A percentile compares a stretch with the other conserved stretches of the same genome.
phyloP scores from a whole-genome alignment of 2,329 filamentous ascomycete genomes.

The Fusarium illudens region DNA sequence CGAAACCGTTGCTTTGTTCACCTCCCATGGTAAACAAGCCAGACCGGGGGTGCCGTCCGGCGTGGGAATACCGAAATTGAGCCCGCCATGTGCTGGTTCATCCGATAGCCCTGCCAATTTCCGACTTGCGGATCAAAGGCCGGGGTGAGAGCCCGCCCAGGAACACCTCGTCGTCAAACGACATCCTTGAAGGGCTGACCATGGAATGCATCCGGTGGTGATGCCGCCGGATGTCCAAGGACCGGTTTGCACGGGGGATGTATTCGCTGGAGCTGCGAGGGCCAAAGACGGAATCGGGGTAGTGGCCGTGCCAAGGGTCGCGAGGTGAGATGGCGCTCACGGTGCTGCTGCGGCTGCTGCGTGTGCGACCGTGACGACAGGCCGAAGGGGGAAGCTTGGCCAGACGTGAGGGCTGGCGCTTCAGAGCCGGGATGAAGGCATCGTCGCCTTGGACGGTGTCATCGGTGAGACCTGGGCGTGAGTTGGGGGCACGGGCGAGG shows the following conservation, averaged over 20 bases:
- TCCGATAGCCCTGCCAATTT: slow-evolving; percentile 65
- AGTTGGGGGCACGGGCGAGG: slow-evolving; percentile 67
- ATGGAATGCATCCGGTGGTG: slow-evolving; percentile 47
- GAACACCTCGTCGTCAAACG: slow-evolving; percentile 57
- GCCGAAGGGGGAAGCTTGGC: slow-evolving; percentile 57
- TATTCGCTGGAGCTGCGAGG: slow-evolving; percentile 48
- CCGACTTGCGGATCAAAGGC: slow-evolving; percentile 55
- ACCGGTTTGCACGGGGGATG: slow-evolving; percentile 36
- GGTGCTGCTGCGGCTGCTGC: slow-evolving; percentile 57
- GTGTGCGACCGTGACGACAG: slow-evolving; percentile 50
- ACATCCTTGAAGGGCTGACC: slow-evolving; percentile 54
- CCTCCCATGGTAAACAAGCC: slow-evolving; percentile 20
- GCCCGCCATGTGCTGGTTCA: slow-evolving; percentile 44
- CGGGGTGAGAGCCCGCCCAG: slow-evolving; percentile 59
- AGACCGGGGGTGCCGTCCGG: slow-evolving; percentile 18
- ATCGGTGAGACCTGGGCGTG: slow-evolving; percentile 69
- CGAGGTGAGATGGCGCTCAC: slow-evolving; percentile 52
- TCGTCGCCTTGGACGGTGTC: slow-evolving; percentile 67
- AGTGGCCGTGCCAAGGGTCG: slow-evolving; percentile 52
- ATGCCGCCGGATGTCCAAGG: slow-evolving; percentile 41
- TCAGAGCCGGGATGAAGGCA: slow-evolving; percentile 64
- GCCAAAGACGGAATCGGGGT: slow-evolving; percentile 44
- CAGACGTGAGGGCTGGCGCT: slow-evolving; percentile 62
- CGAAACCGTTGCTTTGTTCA: slow-evolving; percentile 25
- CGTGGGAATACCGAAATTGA: slow-evolving; percentile 12